These are phyloP conservation scores for Neocucurbitaria cava DNA, from an alignment of 2,329 filamentous ascomycete genomes.

Conservation along the genomic window DNA sequence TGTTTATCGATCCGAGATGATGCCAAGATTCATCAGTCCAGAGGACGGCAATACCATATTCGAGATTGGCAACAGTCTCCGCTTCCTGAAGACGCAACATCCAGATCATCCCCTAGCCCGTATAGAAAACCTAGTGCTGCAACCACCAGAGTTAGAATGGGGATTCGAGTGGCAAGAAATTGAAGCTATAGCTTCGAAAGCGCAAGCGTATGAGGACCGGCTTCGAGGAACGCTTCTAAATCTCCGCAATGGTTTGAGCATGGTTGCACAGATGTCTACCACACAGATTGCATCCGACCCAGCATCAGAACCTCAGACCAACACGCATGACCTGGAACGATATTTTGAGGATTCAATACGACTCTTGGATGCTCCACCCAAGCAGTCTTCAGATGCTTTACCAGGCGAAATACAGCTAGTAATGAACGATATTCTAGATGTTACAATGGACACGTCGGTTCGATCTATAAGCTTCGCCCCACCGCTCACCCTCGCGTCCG, in stretches of 20 bases:
- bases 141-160: slow-evolving; percentile 69
- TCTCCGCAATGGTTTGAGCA: slow-evolving; percentile 20
- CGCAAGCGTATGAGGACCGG: slow-evolving; percentile 59
- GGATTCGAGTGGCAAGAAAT: slow-evolving; percentile 76
- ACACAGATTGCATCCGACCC: neutral
- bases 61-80: slow-evolving; percentile 78
- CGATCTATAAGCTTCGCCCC: slow-evolving; percentile 50
- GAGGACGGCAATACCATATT: slow-evolving; percentile 78
- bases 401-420: slow-evolving; percentile 40
- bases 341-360: slow-evolving; percentile 38
- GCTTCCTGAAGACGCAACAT: slow-evolving; percentile 74
- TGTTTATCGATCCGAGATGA: slow-evolving; percentile 66
- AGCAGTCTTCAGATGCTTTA: slow-evolving; percentile 9
- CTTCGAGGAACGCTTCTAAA: slow-evolving; percentile 39
- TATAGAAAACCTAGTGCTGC: slow-evolving; percentile 55
- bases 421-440: slow-evolving; percentile 26
- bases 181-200: slow-evolving; percentile 66
- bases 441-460: neutral
- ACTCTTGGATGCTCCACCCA: slow-evolving; percentile 34
- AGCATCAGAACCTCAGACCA: neutral
- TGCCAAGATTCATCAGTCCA: slow-evolving; percentile 74
- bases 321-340: slow-evolving; percentile 16
- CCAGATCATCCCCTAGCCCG: slow-evolving; percentile 72
- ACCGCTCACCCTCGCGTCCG: slow-evolving; percentile 64
- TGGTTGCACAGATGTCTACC: neutral